phyloP scores from a whole-genome alignment of 768 basidiomycete genomes.

The Pulveroboletus frians region DNA sequence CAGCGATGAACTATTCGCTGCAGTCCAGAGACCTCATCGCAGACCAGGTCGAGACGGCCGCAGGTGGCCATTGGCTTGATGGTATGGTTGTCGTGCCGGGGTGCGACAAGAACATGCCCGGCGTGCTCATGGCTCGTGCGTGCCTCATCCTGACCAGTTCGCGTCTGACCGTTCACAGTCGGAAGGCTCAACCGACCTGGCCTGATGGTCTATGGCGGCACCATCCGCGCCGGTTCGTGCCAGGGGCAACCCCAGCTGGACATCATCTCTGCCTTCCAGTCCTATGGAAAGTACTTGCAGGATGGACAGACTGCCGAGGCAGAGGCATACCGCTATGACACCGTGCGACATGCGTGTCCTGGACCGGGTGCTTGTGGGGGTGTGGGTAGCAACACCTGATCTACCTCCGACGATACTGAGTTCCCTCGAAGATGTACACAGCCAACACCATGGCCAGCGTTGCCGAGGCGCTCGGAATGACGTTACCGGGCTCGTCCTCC shows the following conservation, averaged over 20 bases:
- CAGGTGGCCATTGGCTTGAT: conserved; percentile 95
- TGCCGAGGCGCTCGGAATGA: conserved; percentile 93
- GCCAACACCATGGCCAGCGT: conserved; percentile 99
- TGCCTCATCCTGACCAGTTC: conserved; percentile 14
- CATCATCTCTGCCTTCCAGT: conserved; percentile 95
- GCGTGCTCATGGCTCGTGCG: conserved; percentile 93
- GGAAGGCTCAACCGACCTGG: conserved; percentile 95
- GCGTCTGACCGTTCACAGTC: conserved; percentile 42
- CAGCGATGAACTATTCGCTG: conserved; percentile 91
- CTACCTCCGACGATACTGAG: conserved; percentile 4
- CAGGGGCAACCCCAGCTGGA: conserved; percentile 85
- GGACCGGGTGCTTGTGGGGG: conserved; percentile 98
- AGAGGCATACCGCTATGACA: conserved; percentile 78
- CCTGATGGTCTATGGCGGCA: conserved; percentile 96
- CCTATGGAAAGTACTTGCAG: conserved; percentile 92
- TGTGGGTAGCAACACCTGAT: conserved; percentile 45
- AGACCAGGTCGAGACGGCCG: conserved; percentile 93
- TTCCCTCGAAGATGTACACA: conserved; percentile 77
- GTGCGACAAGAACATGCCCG: conserved; percentile 99
- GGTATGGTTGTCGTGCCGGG: conserved; percentile 97
- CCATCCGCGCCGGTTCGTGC: conserved; percentile 90
- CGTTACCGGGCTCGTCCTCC: conserved; percentile 93
- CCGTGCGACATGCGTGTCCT: conserved; percentile 91
- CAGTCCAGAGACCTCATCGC: conserved; percentile 98
- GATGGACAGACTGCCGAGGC: conserved; percentile 82